Percentiles rank a stretch among this genome's conserved stretches.
Evolutionary conservation across 768 basidiomycete genomes (phyloP).

Genomic region (Boletus fagicola): DNA sequence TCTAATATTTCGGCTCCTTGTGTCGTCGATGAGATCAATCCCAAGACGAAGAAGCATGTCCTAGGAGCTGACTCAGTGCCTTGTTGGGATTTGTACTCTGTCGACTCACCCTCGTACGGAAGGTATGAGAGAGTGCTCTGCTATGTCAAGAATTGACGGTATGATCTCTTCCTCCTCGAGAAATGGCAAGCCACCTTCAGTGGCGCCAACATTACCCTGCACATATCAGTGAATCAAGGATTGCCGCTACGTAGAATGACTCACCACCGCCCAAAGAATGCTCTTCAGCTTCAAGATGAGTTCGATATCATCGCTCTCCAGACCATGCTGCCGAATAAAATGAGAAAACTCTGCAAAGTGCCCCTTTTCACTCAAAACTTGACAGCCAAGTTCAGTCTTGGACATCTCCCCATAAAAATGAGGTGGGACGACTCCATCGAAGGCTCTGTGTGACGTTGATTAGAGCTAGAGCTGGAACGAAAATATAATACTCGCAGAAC

Average conservation of each 20-base stretch:
- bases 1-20: conserved; percentile 92
- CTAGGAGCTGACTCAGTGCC: conserved; percentile 41
- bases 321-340: conserved; percentile 82
- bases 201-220: conserved; percentile 93
- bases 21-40: conserved; percentile 85
- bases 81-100: not conserved
- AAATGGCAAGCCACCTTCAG: conserved; percentile 87
- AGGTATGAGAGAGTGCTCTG: conserved; percentile 83
- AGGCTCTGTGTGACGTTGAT: conserved; percentile 44
- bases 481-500: conserved; percentile 41
- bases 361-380: conserved; percentile 83
- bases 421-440: conserved; percentile 85
- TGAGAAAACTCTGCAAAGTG: conserved; percentile 90
- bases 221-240: not conserved
- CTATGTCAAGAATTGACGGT: conserved; percentile 85
- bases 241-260: conserved; percentile 30
- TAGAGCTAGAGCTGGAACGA: not conserved
- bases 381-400: conserved; percentile 93
- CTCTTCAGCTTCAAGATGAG: conserved; percentile 90
- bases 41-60: conserved; percentile 94
- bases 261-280: conserved; percentile 93
- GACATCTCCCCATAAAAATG: conserved; percentile 99
- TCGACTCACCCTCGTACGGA: conserved; percentile 87
- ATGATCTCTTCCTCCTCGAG: conserved; percentile 95
- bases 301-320: conserved; percentile 80